Evolutionary conservation across 1,284 basidiomycete genomes (phyloP), one percentile per base, ranked within the genome.

Genomic region (Golubevia sp.): DNA sequence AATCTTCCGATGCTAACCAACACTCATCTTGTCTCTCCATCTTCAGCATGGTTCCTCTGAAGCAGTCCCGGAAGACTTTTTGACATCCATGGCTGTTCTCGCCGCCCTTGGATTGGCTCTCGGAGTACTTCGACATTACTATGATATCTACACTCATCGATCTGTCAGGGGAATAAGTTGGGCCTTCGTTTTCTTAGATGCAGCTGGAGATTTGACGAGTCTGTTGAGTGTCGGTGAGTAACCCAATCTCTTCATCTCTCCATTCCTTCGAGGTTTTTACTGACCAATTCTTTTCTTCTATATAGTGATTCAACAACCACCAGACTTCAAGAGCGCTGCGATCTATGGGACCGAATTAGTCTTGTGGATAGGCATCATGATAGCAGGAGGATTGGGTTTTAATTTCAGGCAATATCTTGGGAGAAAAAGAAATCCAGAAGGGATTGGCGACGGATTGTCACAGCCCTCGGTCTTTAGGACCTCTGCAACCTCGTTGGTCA

Each of bases 81-180:
- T 65, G 27, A 25, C 38, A 13, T 20, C 44, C 21, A 54, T 65
- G 58, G 71, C 71, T 1, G 52, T 69, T 15, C 50, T 73, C 3
- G 59, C 70, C 3, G 71, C 70, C 5, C 26, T 61, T 13, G 63
- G 63, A 2, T 58, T 73, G 6, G 63, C 55, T 11, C 24, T 66
- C 2, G 71, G 71, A 24, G 71, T 73, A 1, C 57, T 73, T 11
- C 49, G 71, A 26, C 70, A 73, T 52, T 73, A 73, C 50, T 59
- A 55, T 30, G 71, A 73, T 44, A 73, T 73, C 30, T 68, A 60
- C 48, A 30, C 25, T 18, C 60, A 71, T 34, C n/a, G 52, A 5
- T 63, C 70, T 3, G 70, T 72, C 2, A 51, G 70, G 15, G 71
- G 70, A 11, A 71, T 73, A 48, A 54, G 44, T 8, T 67, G 61